Evolutionary conservation across 108 stramenopile genomes (phyloP), one percentile per base, ranked within the genome.

Genomic region (Nitzschia sp.): DNA sequence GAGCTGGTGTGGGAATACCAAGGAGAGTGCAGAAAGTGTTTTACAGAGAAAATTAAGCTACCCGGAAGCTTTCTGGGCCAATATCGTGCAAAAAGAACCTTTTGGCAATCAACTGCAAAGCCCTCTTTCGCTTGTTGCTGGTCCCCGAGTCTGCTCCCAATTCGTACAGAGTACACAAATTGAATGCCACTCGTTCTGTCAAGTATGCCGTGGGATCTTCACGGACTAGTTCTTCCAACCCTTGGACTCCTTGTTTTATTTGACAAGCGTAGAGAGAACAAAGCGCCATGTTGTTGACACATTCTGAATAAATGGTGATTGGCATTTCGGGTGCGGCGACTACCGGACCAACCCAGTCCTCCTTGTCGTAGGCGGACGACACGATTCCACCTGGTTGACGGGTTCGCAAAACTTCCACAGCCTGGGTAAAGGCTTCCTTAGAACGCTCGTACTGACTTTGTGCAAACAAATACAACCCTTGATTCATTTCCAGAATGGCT

Each of bases 81-180:
- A 96, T 69, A 73, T 97, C 96, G 73, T 95, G 93, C 67, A 97
- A 73, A 39, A 75, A 78, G 66, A 91, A 97, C 41, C 91, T 80
- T 68, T 87, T 87, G 14, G 95, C 92, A 39, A 97, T 83, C 20
- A 81, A 48, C 48, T 94, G 90, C 66, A 97, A 60, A 3, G 83
- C 69, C 57, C 84, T 76, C 65, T 97, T 97, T 65, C 86, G 85
- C 37, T 65, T 75, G 11, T 79, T 76, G 63, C 87, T 86, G 9
- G 77, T 83, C 11, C 87, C 77, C 1, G 86, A 74, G 57, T 94
- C 94, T 17, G 72, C 79, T 25, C 85, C 81, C 10, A 97, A 73
- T 60, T 97, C 96, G 75, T 97, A 97, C 62, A 97, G 81, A 0
- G 93, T 97, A 76, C 96, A 93, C 38, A 97, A 77, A 71, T 97